Conservation (phyloP, 177 flowering plant genomes). For the Telopea speciosissima region DNA sequence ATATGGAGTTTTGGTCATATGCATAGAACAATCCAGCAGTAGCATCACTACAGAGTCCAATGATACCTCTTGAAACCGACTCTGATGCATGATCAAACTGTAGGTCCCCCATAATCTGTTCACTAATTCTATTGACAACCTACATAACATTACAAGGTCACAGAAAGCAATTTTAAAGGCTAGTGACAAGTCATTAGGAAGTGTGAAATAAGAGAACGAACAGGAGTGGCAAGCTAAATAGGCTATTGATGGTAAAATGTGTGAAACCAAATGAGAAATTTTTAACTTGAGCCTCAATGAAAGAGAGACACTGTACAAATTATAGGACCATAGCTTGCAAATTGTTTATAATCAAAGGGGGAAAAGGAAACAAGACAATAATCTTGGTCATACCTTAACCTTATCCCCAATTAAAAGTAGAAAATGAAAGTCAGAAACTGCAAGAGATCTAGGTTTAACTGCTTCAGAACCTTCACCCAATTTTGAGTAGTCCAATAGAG, state of each 20-base stretch:
- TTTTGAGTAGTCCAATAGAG: slow-evolving; percentile 75
- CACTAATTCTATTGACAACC: slow-evolving; percentile 94
- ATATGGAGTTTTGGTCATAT: slow-evolving; percentile 88
- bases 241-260: not conserved
- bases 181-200: not conserved
- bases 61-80: slow-evolving; percentile 68
- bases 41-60: slow-evolving; percentile 98
- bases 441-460: slow-evolving; percentile 80
- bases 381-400: slow-evolving; percentile 63
- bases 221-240: not conserved
- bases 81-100: slow-evolving; percentile 81
- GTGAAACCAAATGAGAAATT: not conserved
- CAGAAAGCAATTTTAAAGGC: slow-evolving; percentile 3
- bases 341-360: not conserved
- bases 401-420: slow-evolving; percentile 86
- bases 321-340: not conserved
- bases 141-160: slow-evolving; percentile 22
- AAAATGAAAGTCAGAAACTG: slow-evolving; percentile 93
- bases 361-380: not conserved
- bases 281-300: not conserved
- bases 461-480: slow-evolving; percentile 62
- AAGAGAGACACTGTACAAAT: not conserved
- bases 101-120: slow-evolving; percentile 89
- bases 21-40: slow-evolving; percentile 97
- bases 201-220: not conserved